Evolutionary conservation across 1,139 yeast genomes (phyloP), one percentile per base, ranked within the genome.

Genomic region (Neolecta irregularis): DNA sequence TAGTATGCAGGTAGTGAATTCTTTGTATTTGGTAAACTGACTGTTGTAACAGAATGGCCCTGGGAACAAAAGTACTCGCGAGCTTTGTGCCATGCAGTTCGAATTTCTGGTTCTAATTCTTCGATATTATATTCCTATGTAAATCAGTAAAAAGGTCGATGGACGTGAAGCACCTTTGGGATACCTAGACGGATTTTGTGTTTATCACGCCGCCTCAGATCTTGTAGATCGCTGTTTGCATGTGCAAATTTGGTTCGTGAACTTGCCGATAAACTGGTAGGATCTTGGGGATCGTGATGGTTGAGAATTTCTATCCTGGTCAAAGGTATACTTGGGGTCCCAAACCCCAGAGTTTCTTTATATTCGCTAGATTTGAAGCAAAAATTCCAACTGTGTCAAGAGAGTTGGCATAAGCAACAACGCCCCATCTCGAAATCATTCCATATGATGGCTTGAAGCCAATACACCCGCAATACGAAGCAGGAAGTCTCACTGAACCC

Each of bases 381-480:
- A 85, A 39, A 1, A 91, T 67, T 0, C 99, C 99, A 6, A 91
- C 95, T 0, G 96, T 83, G 52, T 91, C 99, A 36, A 91, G 61
- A 21, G 91, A 75, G 53, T 91, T 96, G 1, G 96, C 95, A 56
- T 83, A 88, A 0, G 95, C 74, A 3, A 85, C 62, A 8, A 88
- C 80, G 1, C 98, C 99, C 74, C 83, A 74, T 37, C 99, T 61
- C 1, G 95, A 83, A 2, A 91, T 59, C 24, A 93, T 62, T 0
- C 98, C 98, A 53, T 88, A 88, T 0, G 91, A 65, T 0, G 98
- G 98, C 52, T 88, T 88, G 58, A 79, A 83, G 1, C 98, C 98
- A 30, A 69, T 58, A 0, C 77, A 65, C 1, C 81, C 79, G 47
- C 92, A 76, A 54, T 77, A 80, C 16, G 93, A 74, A 1, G 93